phyloP scores from a whole-genome alignment of 768 basidiomycete species.

The Lanmaoa pseudosensibilis region DNA sequence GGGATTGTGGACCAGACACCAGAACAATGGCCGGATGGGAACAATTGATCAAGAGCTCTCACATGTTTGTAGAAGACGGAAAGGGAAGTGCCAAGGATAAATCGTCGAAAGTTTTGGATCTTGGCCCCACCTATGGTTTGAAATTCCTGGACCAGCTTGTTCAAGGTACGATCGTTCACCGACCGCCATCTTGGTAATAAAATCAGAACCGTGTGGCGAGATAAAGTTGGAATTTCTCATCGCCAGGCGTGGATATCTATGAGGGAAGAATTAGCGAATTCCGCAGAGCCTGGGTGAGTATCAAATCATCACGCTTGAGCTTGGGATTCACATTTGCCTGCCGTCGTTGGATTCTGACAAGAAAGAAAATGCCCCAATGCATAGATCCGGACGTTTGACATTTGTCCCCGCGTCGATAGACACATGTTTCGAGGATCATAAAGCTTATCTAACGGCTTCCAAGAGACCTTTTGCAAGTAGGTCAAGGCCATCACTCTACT shows the following conservation, averaged over 20 bases:
- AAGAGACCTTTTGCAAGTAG: neutral
- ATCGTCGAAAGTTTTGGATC: neutral
- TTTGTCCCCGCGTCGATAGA: neutral
- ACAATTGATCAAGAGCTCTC: neutral
- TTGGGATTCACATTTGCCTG: neutral
- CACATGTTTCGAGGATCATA: neutral
- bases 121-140: neutral
- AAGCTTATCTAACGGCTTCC: neutral
- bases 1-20: conserved; percentile 5
- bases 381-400: neutral
- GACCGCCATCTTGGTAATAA: neutral
- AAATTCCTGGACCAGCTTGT: neutral
- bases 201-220: neutral
- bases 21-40: neutral
- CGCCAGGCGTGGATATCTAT: neutral
- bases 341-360: neutral
- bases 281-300: neutral
- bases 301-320: too few species aligned
- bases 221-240: neutral
- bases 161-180: neutral
- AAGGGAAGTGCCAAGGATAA: neutral
- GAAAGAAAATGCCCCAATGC: neutral
- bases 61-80: neutral
- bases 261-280: neutral
- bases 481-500: neutral